Percentiles rank a stretch among this genome's conserved stretches.
Conservation (phyloP, 2,329 filamentous ascomycete genomes). For the Zasmidium angulare region DNA sequence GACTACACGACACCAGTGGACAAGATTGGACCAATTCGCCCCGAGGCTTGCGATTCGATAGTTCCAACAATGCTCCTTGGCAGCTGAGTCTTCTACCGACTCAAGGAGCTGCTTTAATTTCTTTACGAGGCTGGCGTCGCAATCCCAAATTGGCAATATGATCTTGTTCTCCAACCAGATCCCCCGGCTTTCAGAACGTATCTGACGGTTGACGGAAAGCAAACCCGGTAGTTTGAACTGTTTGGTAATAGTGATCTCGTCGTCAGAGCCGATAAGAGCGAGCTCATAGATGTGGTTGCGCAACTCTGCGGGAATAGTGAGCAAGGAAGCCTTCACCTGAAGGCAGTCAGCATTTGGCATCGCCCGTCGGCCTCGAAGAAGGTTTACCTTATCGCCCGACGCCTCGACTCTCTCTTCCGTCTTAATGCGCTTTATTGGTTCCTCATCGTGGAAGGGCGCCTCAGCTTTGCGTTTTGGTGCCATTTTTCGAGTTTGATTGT, state of each 20-base stretch:
- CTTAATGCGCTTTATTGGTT: not conserved
- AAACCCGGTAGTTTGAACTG: not conserved
- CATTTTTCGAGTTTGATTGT: not conserved
- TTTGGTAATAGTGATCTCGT: not conserved
- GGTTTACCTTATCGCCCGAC: not conserved
- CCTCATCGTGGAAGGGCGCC: too few relatives aligned
- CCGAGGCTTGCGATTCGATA: too few relatives aligned
- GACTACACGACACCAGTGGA: not conserved
- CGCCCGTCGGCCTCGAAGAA: not conserved
- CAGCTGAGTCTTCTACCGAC: too few relatives aligned
- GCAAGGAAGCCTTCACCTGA: not conserved
- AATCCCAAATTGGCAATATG: not conserved
- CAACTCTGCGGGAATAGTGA: not conserved
- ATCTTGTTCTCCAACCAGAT: slow-evolving; percentile 4
- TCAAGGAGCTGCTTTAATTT: too few relatives aligned
- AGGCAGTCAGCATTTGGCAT: not conserved
- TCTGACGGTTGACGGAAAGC: not conserved
- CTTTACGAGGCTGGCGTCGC: not conserved
- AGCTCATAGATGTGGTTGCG: slow-evolving; percentile 2
- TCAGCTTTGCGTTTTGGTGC: not conserved
- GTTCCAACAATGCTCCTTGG: too few relatives aligned
- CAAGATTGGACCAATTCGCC: not conserved
- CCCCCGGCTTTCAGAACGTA: not conserved
- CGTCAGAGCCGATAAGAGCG: not conserved
- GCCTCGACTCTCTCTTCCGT: not conserved